These are phyloP conservation scores for Hypocrella siamensis DNA, from an alignment of 2,329 filamentous ascomycete genomes.

Conservation along the genomic window DNA sequence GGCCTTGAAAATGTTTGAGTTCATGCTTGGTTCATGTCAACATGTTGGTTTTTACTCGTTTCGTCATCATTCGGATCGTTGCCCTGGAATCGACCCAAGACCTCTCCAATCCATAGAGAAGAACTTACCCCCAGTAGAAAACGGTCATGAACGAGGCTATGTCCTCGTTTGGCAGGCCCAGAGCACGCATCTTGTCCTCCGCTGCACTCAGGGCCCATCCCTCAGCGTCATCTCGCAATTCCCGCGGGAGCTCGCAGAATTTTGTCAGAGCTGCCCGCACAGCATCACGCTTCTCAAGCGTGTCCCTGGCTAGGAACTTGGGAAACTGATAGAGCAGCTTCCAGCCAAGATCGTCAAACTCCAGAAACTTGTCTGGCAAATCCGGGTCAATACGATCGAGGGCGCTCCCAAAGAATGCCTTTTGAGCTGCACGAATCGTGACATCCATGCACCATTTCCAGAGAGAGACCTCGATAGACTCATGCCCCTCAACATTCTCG, in stretches of 20 bases:
- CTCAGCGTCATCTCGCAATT: background rate
- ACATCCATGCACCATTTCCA: background rate
- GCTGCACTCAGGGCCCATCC: background rate
- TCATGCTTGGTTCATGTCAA: constrained; percentile 7
- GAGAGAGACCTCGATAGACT: background rate
- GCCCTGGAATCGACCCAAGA: background rate
- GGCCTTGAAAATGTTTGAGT: constrained; percentile 12
- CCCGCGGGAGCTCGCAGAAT: background rate
- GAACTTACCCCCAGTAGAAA: background rate
- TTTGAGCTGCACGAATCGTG: background rate
- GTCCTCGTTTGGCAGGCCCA: background rate
- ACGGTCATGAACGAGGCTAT: background rate
- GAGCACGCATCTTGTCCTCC: background rate
- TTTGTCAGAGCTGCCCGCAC: background rate
- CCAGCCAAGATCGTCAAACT: constrained; percentile 12
- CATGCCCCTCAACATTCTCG: background rate
- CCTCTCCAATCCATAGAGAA: background rate
- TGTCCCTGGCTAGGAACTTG: constrained; percentile 7
- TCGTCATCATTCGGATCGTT: background rate
- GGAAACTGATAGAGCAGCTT: constrained; percentile 14
- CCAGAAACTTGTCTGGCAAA: constrained; percentile 6
- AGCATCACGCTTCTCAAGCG: constrained; percentile 5
- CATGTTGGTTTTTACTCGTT: background rate
- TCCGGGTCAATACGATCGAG: constrained; percentile 7
- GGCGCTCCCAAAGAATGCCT: background rate